These are phyloP conservation scores for Lasiosphaeris hirsuta DNA, from an alignment of 495 filamentous ascomycete genomes.

Conservation along the genomic window DNA sequence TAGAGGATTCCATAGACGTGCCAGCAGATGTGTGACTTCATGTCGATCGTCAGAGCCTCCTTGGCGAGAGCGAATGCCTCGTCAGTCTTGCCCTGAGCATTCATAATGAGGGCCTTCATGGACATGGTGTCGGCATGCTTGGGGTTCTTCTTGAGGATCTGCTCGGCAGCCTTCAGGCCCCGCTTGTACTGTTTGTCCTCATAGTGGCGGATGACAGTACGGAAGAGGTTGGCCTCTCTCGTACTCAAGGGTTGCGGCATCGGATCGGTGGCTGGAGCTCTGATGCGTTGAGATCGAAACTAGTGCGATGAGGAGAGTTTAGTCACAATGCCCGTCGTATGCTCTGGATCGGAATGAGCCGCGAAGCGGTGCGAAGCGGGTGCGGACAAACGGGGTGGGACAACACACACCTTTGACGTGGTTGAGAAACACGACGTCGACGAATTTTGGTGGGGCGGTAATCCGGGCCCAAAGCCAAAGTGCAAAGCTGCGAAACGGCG, in stretches of 20 bases:
- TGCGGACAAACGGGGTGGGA: too few species aligned
- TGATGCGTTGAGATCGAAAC: too few species aligned
- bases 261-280: constrained; percentile 11
- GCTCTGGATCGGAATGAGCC: too few species aligned
- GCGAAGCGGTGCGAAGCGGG: too few species aligned
- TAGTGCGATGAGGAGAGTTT: too few species aligned
- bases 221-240: constrained; percentile 92
- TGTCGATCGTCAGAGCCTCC: constrained; percentile 83
- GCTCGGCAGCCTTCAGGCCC: constrained; percentile 87
- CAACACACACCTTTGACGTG: too few species aligned
- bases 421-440: too few species aligned
- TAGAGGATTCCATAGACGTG: constrained; percentile 98
- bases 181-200: constrained; percentile 99
- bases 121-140: constrained; percentile 98
- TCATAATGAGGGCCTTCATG: constrained; percentile 98
- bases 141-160: constrained; percentile 88
- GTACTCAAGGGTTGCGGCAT: constrained; percentile 82
- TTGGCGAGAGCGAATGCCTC: constrained; percentile 94
- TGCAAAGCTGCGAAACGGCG: too few species aligned
- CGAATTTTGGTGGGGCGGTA: too few species aligned
- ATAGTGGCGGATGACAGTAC: constrained; percentile 89
- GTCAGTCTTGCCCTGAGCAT: constrained; percentile 80
- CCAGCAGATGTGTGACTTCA: constrained; percentile 99
- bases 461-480: too few species aligned
- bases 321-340: too few species aligned